Base-by-base conservation (phyloP, 208 protist species). In the Trypanosomatidae sp. region DNA sequence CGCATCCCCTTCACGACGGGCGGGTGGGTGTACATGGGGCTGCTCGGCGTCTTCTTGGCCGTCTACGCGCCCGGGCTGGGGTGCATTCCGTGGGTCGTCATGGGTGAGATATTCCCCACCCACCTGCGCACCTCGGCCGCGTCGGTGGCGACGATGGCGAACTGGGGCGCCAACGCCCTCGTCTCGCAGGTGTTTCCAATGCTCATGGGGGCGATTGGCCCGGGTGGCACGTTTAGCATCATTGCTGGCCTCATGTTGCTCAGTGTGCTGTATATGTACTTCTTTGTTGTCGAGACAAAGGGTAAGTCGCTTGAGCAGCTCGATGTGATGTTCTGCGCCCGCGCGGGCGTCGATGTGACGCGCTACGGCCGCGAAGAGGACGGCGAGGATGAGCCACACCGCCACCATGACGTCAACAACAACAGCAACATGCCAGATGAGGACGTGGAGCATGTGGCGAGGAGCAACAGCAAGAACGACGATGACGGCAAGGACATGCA, bases 61-160 rank as follows among this genome's bases (percentile, higher is more conserved):
- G 86, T 79, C 59, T 94, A 88, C 56, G 84, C 75, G 10, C 73
- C 79, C 2, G 89, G 89, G 15, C 76, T 95, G 38, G 86, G 85
- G 28, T 75, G 81, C 43, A 92, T 96, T 43, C 86, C 86, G 43
- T 94, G 86, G 86, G 83, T 94, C 7, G 61, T 94, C 27, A 88
- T 88, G 66, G 67, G 83, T 8, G 85, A 96, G 57, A 77, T 94
- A 22, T 96, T 92, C 61, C 89, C 89, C 0, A 84, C 59, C 6
- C 59, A 79, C 37, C 58, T 92, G 16, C 85, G 89, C 48, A 83
- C 78, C 7, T 56, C 69, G 11, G 81, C 76, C 15, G 62, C 77
- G n/a, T 87, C 83, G 5, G 56, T 92, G 15, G 85, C 82, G 11
- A 89, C 86, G 11, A 93, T 89, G 79, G 64, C 79, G 40, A 96